These are phyloP conservation scores for Moesziomyces sp. DNA, from an alignment of 1,284 basidiomycete species.

Conservation along the genomic window DNA sequence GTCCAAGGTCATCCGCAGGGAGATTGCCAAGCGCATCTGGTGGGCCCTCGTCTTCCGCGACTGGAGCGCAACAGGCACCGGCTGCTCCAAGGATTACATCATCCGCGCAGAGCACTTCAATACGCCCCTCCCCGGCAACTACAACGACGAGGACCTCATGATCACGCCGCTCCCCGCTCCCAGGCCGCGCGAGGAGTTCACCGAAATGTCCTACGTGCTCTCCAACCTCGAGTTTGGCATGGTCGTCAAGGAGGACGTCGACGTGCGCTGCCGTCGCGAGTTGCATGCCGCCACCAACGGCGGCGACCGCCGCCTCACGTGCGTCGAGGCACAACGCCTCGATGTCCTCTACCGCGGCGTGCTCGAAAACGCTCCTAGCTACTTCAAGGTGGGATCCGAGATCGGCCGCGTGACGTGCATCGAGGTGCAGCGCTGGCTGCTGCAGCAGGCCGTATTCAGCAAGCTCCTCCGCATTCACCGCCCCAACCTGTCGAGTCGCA, in stretches of 20 bases:
- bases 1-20: conserved; percentile 50
- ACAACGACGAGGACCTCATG: conserved; percentile 63
- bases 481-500: conserved; percentile 48
- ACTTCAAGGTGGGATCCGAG: conserved; percentile 60
- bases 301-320: conserved; percentile 39
- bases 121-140: conserved; percentile 63
- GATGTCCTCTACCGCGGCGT: conserved; percentile 54
- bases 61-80: conserved; percentile 48
- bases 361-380: conserved; percentile 53
- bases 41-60: conserved; percentile 61
- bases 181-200: conserved; percentile 49
- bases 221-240: conserved; percentile 52
- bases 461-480: conserved; percentile 62
- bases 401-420: conserved; percentile 43
- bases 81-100: conserved; percentile 43
- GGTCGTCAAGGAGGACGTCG: conserved; percentile 54
- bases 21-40: conserved; percentile 65
- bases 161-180: conserved; percentile 44
- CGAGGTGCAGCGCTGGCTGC: conserved; percentile 63
- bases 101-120: conserved; percentile 62
- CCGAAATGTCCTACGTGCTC: conserved; percentile 62
- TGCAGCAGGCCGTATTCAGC: conserved; percentile 63
- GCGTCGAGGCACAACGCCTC: conserved; percentile 39
- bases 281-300: conserved; percentile 36
- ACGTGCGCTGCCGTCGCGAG: conserved; percentile 48